phyloP scores from a whole-genome alignment of 305 asterid species.

The Solanum hybrid region DNA sequence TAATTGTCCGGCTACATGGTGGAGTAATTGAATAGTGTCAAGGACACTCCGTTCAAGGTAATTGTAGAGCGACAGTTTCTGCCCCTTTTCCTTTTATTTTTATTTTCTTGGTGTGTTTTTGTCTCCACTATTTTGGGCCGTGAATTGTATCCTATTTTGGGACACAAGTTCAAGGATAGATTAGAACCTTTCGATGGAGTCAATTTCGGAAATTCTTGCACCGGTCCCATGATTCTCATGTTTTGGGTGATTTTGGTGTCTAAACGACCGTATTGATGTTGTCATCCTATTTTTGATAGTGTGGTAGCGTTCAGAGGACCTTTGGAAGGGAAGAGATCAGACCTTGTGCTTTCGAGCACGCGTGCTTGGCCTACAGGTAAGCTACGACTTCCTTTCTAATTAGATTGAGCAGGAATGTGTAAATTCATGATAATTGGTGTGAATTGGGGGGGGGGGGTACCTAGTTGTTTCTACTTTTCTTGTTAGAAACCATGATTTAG shows the following conservation, averaged over 20 bases:
- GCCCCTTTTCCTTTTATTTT: too few relatives aligned
- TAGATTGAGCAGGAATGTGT: background rate
- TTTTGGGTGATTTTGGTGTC: background rate
- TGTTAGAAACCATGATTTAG: background rate
- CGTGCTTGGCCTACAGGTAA: background rate
- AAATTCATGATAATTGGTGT: background rate
- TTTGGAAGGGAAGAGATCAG: background rate
- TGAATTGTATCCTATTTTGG: background rate
- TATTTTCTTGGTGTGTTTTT: background rate
- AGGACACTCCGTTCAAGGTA: background rate
- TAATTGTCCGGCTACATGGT: background rate
- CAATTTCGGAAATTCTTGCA: background rate
- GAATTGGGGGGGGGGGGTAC: background rate
- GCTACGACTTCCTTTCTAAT: background rate
- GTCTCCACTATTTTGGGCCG: background rate
- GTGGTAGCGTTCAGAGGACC: background rate
- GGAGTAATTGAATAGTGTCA: background rate
- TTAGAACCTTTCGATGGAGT: background rate
- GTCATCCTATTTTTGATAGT: background rate
- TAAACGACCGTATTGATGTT: background rate
- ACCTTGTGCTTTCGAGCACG: background rate
- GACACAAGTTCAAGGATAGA: background rate
- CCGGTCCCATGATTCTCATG: background rate
- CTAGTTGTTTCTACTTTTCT: background rate
- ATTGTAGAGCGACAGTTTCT: too few relatives aligned